Percentiles rank a stretch among this genome's conserved stretches.
Conservation (phyloP, 2,329 filamentous ascomycete species). For the Intubia oerlemansii region DNA sequence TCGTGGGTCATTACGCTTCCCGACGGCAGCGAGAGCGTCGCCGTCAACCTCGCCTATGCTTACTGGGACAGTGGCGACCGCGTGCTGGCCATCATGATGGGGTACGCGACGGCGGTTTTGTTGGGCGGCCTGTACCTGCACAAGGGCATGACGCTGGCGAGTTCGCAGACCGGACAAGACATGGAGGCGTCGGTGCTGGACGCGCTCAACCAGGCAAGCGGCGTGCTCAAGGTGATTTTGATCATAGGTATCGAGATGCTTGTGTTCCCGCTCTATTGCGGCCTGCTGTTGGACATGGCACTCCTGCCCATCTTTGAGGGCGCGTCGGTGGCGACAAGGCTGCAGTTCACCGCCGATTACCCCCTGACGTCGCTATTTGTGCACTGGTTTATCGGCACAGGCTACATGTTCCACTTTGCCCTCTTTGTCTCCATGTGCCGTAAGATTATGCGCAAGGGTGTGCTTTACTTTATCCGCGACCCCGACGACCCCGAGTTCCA, state of each 20-base stretch:
- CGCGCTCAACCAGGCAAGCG: conserved; percentile 74
- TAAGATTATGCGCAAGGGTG: conserved; percentile 87
- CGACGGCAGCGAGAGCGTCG: conserved; percentile 17
- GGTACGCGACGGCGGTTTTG: conserved; percentile 58
- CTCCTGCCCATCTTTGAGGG: conserved; percentile 74
- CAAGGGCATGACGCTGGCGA: conserved; percentile 46
- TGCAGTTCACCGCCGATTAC: conserved; percentile 56
- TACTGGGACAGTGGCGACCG: conserved; percentile 25
- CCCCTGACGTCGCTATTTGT: conserved; percentile 87
- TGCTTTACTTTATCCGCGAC: conserved; percentile 94
- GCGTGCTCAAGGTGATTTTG: conserved; percentile 90
- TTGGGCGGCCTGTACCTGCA: conserved; percentile 62
- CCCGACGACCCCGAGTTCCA: conserved; percentile 97
- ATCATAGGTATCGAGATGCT: conserved; percentile 99
- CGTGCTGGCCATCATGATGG: conserved; percentile 52
- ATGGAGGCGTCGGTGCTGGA: conserved; percentile 67
- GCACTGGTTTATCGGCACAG: conserved; percentile 96
- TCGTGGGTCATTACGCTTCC: conserved; percentile 40
- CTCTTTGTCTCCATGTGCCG: conserved; percentile 98
- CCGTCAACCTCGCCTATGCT: conserved; percentile 34
- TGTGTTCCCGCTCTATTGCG: conserved; percentile 88
- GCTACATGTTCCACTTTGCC: conserved; percentile 99
- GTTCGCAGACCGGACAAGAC: conserved; percentile 29
- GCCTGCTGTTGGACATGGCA: conserved; percentile 70
- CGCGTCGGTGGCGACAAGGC: conserved; percentile 53